These are phyloP conservation scores for Daedaleopsis nitida DNA, from an alignment of 768 basidiomycete genomes.

Conservation along the genomic window DNA sequence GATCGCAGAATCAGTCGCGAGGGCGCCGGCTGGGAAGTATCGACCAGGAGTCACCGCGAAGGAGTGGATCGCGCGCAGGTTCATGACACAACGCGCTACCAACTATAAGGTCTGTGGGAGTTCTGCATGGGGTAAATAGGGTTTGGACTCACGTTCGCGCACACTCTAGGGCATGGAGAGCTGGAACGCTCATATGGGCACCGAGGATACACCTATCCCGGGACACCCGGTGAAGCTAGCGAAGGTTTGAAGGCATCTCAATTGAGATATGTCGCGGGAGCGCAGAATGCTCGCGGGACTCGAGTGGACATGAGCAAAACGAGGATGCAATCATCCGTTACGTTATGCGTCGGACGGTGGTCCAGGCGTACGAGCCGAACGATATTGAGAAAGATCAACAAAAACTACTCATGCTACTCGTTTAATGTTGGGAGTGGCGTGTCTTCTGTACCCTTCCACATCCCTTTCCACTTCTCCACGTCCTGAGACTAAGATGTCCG, in stretches of 20 bases:
- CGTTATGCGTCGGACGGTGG: too few relatives aligned
- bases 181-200: conserved; percentile 15
- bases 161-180: conserved; percentile 13
- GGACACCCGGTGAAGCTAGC: not conserved
- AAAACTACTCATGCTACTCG: too few relatives aligned
- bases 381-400: too few relatives aligned
- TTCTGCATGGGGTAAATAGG: too few relatives aligned
- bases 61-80: conserved; percentile 43
- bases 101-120: conserved; percentile 16
- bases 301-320: too few relatives aligned
- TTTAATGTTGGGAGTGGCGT: not conserved
- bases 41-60: conserved; percentile 36
- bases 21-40: conserved; percentile 36
- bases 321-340: not conserved
- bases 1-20: conserved; percentile 45
- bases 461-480: not conserved
- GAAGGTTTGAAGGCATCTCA: conserved; percentile 33
- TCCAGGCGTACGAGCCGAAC: too few relatives aligned
- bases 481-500: not conserved
- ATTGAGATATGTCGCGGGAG: not conserved
- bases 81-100: conserved; percentile 35
- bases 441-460: not conserved
- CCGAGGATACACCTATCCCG: conserved; percentile 12
- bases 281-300: too few relatives aligned
- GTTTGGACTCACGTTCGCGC: not conserved